Evolutionary conservation across 495 filamentous ascomycete genomes (phyloP), one percentile per base, ranked within the genome.

Genomic region (Xylaria bambusicola): DNA sequence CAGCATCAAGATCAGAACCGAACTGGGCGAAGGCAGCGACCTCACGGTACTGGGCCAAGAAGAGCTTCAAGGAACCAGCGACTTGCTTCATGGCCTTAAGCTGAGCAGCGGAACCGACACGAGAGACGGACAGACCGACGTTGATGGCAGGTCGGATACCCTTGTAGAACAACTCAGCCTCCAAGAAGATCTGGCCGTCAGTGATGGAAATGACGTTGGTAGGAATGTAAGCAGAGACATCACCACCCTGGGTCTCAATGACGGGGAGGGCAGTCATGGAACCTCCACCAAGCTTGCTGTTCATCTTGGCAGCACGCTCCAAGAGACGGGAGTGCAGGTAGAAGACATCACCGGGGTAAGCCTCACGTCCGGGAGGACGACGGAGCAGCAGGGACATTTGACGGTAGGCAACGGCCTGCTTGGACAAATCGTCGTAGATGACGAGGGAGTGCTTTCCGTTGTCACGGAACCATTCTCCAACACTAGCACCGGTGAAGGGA

Each of bases 71-170:
- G 67, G 93, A 97, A 86, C 94, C 94, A 74, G 94, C 94, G 74
- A 98, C 94, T 87, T 98, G 94, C 85, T 98, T 98, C 94, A 98
- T 98, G 80, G 94, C 92, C 90, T 98, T 98, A 80, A 98, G 88
- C 85, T 98, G 94, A 73, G 94, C 94, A 75, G 94, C 92, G 71
- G 94, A 98, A 76, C 94, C 94, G 86, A 98, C 94, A 89, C 94
- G 94, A 73, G 94, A 98, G 64, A 98, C 94, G 72, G 94, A 98
- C 57, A 98, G 90, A 94, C 94, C 94, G 88, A 98, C 94, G 86
- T 98, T 98, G 82, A 98, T 98, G 81, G 94, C 94, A 68, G 94
- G 94, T 74, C 94, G 95, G 80, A 98, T 80, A 96, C 94, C 94
- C 89, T 98, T 98, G 88, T 98, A 98, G 90, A 98, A 98, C 62